Conservation (phyloP, 2,329 filamentous ascomycete species). For the Aureobasidium pullulans region DNA sequence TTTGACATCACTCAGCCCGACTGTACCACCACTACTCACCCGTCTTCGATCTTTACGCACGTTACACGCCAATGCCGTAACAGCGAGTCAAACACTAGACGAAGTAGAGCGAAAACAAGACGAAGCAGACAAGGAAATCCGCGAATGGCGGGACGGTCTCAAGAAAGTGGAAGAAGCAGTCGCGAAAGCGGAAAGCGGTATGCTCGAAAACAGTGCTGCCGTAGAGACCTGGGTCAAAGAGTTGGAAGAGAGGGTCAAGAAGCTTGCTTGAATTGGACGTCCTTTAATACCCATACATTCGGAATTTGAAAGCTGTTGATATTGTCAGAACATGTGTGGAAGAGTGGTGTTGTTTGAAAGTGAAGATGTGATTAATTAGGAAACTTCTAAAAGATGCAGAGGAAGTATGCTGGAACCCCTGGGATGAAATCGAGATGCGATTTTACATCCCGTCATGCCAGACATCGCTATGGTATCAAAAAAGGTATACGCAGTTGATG, state of each 20-base stretch:
- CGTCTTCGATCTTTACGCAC: constrained; percentile 73
- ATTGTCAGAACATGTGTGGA: too few species aligned
- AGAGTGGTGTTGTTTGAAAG: too few species aligned
- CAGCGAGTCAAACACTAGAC: constrained; percentile 68
- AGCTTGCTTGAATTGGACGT: not conserved
- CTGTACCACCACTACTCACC: constrained; percentile 79
- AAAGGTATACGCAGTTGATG: not conserved
- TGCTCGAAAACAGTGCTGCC: constrained; percentile 73
- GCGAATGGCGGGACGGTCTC: constrained; percentile 76
- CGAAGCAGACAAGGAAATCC: constrained; percentile 76
- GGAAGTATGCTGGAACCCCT: not conserved
- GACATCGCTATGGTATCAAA: not conserved
- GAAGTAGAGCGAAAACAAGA: constrained; percentile 71
- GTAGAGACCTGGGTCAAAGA: constrained; percentile 85
- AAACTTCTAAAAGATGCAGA: not conserved
- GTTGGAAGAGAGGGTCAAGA: constrained; percentile 66
- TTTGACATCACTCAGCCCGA: constrained; percentile 76
- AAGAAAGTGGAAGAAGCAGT: constrained; percentile 72
- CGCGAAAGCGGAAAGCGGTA: constrained; percentile 58
- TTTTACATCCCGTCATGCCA: not conserved
- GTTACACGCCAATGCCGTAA: constrained; percentile 80
- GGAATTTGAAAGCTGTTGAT: too few species aligned
- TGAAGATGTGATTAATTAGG: not conserved
- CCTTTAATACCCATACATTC: not conserved
- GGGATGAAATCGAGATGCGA: not conserved